These are phyloP conservation scores for Porcisia hertigi DNA, from an alignment of 208 protist genomes.

Conservation along the genomic window DNA sequence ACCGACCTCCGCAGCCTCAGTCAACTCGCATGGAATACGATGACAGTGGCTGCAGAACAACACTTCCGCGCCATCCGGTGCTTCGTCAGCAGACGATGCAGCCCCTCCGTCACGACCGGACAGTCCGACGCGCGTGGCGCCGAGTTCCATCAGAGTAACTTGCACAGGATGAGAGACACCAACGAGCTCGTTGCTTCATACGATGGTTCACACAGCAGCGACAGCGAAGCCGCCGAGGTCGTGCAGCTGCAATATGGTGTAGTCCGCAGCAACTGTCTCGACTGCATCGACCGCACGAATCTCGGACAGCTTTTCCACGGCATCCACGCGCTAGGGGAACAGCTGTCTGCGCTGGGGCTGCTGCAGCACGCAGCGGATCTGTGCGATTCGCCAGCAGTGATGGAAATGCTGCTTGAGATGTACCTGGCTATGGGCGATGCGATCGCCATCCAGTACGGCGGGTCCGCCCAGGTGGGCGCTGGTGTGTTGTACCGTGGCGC, in stretches of 20 bases:
- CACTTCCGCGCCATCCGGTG: constrained; percentile 46
- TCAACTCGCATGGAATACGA: constrained; percentile 73
- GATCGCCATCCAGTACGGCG: constrained; percentile 89
- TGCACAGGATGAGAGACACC: background rate
- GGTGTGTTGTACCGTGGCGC: constrained; percentile 82
- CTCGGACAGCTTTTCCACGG: constrained; percentile 94
- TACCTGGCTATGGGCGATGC: constrained; percentile 82
- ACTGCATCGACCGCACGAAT: constrained; percentile 98
- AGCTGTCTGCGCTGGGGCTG: constrained; percentile 57
- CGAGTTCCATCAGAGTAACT: background rate
- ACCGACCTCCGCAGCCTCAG: constrained; percentile 82
- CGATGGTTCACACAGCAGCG: background rate
- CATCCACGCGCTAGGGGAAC: constrained; percentile 66
- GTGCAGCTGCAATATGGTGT: constrained; percentile 80
- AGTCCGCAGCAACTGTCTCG: constrained; percentile 97
- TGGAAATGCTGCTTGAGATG: constrained; percentile 73
- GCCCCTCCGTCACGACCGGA: background rate
- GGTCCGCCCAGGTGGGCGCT: constrained; percentile 82
- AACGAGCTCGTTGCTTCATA: background rate
- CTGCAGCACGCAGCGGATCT: constrained; percentile 45
- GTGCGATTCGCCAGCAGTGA: constrained; percentile 41
- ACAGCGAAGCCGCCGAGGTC: background rate
- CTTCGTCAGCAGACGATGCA: constrained; percentile 39
- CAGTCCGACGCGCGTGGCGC: background rate
- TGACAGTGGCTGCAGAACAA: constrained; percentile 56